Conservation (phyloP, 192 early-diverging fungal species). For the Chytriomyces hyalinus region DNA sequence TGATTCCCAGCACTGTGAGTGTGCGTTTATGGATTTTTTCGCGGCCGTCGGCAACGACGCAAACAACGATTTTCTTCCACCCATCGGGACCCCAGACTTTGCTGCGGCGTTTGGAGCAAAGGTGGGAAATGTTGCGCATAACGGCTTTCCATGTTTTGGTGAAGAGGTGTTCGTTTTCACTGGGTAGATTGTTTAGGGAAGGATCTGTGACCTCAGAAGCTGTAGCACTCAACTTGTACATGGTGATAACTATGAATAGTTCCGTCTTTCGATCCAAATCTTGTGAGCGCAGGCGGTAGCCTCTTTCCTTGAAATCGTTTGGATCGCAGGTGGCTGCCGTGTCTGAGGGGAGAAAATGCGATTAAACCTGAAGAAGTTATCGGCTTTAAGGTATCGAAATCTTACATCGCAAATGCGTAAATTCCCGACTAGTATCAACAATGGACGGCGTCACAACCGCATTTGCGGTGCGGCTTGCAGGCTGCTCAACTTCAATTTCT, state of each 20-base stretch:
- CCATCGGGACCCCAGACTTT: slow-evolving; percentile 65
- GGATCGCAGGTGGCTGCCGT: slow-evolving; percentile 87
- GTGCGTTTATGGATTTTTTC: slow-evolving; percentile 55
- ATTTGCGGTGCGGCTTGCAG: neutral
- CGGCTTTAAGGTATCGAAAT: neutral
- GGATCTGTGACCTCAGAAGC: no score
- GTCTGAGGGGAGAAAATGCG: slow-evolving; percentile 31
- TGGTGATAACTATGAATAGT: slow-evolving; percentile 88
- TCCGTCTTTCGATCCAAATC: slow-evolving; percentile 79
- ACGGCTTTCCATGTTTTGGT: slow-evolving; percentile 83
- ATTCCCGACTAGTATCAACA: slow-evolving; percentile 39
- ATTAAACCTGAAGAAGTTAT: neutral
- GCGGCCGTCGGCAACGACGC: slow-evolving; percentile 55
- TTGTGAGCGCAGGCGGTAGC: slow-evolving; percentile 61
- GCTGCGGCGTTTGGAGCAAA: slow-evolving; percentile 74
- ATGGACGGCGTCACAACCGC: slow-evolving; percentile 20
- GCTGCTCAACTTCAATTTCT: no score
- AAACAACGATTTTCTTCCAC: slow-evolving; percentile 59
- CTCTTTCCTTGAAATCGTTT: slow-evolving; percentile 70
- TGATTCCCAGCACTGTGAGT: slow-evolving; percentile 68
- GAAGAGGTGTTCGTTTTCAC: slow-evolving; percentile 87
- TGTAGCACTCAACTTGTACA: slow-evolving; percentile 48
- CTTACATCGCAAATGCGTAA: slow-evolving; percentile 54
- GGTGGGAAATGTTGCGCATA: slow-evolving; percentile 86
- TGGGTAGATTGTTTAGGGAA: slow-evolving; percentile 19